phyloP scores from a whole-genome alignment of 768 basidiomycete genomes.

The Crepidotus variabilis region DNA sequence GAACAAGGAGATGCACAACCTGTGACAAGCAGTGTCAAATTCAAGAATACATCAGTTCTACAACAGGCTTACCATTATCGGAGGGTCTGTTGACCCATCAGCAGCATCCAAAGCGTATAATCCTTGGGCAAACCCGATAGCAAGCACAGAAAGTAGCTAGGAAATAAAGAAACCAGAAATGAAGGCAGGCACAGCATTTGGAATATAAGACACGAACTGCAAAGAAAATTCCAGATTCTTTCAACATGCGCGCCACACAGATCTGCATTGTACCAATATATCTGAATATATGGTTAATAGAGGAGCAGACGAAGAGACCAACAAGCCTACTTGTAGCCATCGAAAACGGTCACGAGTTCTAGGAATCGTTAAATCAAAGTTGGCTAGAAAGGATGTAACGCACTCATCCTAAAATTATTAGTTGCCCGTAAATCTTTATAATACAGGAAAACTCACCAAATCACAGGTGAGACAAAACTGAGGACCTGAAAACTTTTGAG shows the following conservation, averaged over 20 bases:
- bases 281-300: constrained; percentile 27
- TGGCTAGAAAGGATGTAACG: constrained; percentile 22
- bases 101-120: constrained; percentile 90
- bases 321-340: constrained; percentile 66
- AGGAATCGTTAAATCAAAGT: constrained; percentile 2
- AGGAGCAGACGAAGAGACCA: not conserved
- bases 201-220: constrained; percentile 58
- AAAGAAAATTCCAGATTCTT: constrained; percentile 91
- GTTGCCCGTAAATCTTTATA: not conserved
- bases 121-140: constrained; percentile 81
- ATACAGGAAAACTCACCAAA: constrained; percentile 55
- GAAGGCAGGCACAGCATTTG: too few relatives aligned
- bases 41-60: too few relatives aligned
- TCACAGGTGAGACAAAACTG: constrained; percentile 83
- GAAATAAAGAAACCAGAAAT: too few relatives aligned
- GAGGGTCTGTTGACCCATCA: constrained; percentile 75
- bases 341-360: constrained; percentile 81
- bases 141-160: constrained; percentile 81
- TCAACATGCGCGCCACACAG: constrained; percentile 88
- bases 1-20: constrained; percentile 71
- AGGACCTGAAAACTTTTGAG: constrained; percentile 83
- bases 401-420: constrained; percentile 68
- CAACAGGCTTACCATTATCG: too few relatives aligned
- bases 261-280: constrained; percentile 94
- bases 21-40: too few relatives aligned